phyloP scores from a whole-genome alignment of 2,329 filamentous ascomycete species.

The Sphaerulina populicola region DNA sequence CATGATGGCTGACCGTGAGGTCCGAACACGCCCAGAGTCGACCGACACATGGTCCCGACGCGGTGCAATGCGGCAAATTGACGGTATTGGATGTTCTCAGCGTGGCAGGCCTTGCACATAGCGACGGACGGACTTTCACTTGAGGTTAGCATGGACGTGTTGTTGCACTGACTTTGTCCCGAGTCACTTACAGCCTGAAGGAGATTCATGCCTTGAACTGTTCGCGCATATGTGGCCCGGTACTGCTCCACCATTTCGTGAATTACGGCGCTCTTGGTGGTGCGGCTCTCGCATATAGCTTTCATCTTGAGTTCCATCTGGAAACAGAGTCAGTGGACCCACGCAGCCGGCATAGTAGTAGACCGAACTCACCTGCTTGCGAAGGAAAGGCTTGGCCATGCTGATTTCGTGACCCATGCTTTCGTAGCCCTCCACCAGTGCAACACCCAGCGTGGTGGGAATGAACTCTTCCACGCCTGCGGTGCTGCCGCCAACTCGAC shows the following conservation, averaged over 20 bases:
- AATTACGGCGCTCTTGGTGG: slow-evolving; percentile 65
- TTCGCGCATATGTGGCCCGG: slow-evolving; percentile 73
- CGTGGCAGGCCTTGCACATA: slow-evolving; percentile 4
- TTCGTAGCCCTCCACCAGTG: slow-evolving; percentile 89
- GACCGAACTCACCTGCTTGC: slow-evolving; percentile 60
- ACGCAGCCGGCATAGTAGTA: neutral
- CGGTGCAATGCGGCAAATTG: neutral
- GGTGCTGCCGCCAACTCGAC: slow-evolving; percentile 41
- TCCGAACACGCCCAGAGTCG: no score
- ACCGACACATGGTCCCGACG: no score
- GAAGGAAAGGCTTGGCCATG: slow-evolving; percentile 86
- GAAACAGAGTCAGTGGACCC: slow-evolving; percentile 5
- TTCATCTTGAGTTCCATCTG: slow-evolving; percentile 94
- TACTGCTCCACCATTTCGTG: slow-evolving; percentile 81
- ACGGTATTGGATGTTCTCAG: neutral
- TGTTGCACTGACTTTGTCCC: neutral
- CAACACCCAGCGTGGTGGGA: slow-evolving; percentile 82
- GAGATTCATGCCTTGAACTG: slow-evolving; percentile 62
- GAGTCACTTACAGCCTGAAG: slow-evolving; percentile 44
- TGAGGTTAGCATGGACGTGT: slow-evolving; percentile 6
- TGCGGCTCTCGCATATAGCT: slow-evolving; percentile 82
- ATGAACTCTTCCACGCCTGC: slow-evolving; percentile 72
- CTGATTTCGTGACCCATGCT: slow-evolving; percentile 88
- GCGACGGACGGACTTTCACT: slow-evolving; percentile 2
- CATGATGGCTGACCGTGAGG: no score